Percentiles rank a stretch among this genome's conserved stretches.
Conservation (phyloP, 495 filamentous ascomycete species). For the Letharia columbiana region DNA sequence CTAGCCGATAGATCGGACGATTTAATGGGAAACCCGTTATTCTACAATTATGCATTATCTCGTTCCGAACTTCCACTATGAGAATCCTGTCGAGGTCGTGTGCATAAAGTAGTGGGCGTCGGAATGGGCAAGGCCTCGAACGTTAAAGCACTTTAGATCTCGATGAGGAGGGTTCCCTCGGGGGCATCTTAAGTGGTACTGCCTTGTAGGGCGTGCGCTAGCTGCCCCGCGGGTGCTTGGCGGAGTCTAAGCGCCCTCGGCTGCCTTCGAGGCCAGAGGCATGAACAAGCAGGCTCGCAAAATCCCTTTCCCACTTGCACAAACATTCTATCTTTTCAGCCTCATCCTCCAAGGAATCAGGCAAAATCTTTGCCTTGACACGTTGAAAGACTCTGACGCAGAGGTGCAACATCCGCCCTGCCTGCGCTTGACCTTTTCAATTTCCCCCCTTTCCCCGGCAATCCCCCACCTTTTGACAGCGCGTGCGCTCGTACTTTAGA, state of each 20-base stretch:
- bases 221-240: neutral
- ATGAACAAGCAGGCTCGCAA: neutral
- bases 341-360: slow-evolving; percentile 11
- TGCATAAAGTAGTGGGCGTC: neutral
- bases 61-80: neutral
- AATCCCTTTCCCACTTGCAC: slow-evolving; percentile 2
- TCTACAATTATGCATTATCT: neutral
- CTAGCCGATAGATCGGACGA: neutral
- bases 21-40: neutral
- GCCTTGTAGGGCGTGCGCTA: neutral
- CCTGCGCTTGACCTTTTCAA: neutral
- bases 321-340: slow-evolving; percentile 11
- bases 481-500: slow-evolving; percentile 6
- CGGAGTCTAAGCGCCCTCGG: neutral
- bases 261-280: neutral
- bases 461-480: slow-evolving; percentile 8
- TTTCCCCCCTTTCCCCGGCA: neutral
- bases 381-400: neutral
- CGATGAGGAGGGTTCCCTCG: neutral
- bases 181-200: neutral
- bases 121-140: neutral
- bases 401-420: neutral
- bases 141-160: neutral
- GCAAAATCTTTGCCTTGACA: neutral
- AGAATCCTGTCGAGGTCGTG: neutral